phyloP scores from a whole-genome alignment of 805 yeast genomes.

The Candida maltosa region DNA sequence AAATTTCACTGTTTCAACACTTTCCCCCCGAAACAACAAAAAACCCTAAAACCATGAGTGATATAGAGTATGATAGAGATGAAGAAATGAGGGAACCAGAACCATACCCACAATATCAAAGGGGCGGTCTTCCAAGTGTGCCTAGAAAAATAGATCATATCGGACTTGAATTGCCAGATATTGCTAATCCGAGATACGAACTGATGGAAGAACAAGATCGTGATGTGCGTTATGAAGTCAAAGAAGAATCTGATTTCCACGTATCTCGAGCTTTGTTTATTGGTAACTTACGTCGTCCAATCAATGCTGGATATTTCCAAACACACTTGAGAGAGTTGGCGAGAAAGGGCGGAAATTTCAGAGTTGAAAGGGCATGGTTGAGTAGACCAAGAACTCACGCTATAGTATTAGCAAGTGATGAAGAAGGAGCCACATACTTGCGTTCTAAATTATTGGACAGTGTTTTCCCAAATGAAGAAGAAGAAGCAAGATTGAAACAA shows the following conservation, averaged over 20 bases:
- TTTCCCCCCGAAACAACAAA: background rate
- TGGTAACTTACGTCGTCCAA: conserved; percentile 40
- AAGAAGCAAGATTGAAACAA: conserved; percentile 15
- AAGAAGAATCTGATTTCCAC: conserved; percentile 27
- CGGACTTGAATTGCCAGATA: conserved; percentile 5
- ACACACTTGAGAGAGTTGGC: conserved; percentile 29
- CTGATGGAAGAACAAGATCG: conserved; percentile 3
- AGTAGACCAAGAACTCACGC: conserved; percentile 40
- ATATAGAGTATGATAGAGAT: conserved; percentile 10
- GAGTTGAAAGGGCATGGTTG: conserved; percentile 44
- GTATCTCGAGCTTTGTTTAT: conserved; percentile 43
- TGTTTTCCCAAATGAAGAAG: conserved; percentile 28
- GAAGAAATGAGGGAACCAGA: conserved; percentile 5
- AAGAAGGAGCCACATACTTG: conserved; percentile 37
- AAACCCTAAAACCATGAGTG: conserved; percentile 10
- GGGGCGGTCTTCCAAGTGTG: background rate
- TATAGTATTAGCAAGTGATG: conserved; percentile 36
- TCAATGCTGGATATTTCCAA: conserved; percentile 38
- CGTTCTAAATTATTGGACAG: conserved; percentile 32
- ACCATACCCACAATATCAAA: conserved; percentile 7
- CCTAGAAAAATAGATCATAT: conserved; percentile 7
- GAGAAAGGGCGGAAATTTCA: conserved; percentile 11
- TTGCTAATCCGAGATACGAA: conserved; percentile 5
- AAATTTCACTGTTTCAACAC: background rate
- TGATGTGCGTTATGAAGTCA: conserved; percentile 31